These are phyloP conservation scores for Fonsecaea multimorphosa DNA, from an alignment of 2,329 filamentous ascomycete species.

Conservation along the genomic window DNA sequence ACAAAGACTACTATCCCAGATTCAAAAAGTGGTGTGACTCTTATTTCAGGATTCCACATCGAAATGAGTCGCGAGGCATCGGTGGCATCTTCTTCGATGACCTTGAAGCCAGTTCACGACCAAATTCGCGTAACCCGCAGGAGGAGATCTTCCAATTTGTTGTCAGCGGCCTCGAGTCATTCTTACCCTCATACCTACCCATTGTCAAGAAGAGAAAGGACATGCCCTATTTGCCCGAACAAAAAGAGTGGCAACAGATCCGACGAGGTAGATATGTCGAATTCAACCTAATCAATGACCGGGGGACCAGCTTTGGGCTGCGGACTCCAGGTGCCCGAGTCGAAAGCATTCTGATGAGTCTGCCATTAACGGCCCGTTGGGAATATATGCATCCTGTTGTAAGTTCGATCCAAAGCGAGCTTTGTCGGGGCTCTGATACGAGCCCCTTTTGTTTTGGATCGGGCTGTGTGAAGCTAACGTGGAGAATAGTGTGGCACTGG, in stretches of 20 bases:
- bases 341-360: conserved; percentile 96
- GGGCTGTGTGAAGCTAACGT: not conserved
- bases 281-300: conserved; percentile 97
- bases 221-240: conserved; percentile 82
- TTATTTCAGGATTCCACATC: conserved; percentile 94
- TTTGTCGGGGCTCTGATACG: not conserved
- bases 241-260: conserved; percentile 97
- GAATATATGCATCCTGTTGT: conserved; percentile 79
- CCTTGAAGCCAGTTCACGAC: conserved; percentile 67
- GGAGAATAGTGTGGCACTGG: conserved; percentile 49
- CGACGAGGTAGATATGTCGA: conserved; percentile 95
- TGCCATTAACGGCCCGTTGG: conserved; percentile 92
- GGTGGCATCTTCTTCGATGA: conserved; percentile 99
- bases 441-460: not conserved
- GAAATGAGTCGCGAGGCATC: conserved; percentile 82
- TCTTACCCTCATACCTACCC: conserved; percentile 87
- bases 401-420: not conserved
- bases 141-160: conserved; percentile 91
- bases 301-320: conserved; percentile 90
- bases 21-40: conserved; percentile 99
- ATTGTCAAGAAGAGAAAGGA: conserved; percentile 89
- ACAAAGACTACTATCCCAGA: conserved; percentile 85
- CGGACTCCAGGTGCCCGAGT: conserved; percentile 90
- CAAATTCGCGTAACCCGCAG: conserved; percentile 73
- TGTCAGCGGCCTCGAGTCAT: conserved; percentile 81